Evolutionary conservation across 495 filamentous ascomycete genomes (phyloP), one percentile per base, ranked within the genome.

Genomic region (Penicillium coffeae): DNA sequence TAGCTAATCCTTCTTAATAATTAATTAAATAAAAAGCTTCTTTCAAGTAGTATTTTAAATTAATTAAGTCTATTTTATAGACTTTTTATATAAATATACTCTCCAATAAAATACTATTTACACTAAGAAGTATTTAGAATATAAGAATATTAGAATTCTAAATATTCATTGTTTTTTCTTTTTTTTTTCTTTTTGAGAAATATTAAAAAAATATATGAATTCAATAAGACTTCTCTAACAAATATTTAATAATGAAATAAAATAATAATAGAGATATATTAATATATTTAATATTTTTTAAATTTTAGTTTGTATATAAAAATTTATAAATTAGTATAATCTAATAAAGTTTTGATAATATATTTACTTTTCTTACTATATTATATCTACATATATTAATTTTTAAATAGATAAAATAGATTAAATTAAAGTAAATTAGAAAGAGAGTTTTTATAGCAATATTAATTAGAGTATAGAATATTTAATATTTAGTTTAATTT

Each of bases 11-110:
- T n/a, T 14, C 35, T 37, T 14, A 6, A 7, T 13, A 14, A 34
- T 16, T 19, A 47, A 47, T 45, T 21, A 45, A 42, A 40, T 37
- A 14, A n/a, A n/a, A n/a, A n/a, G n/a, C n/a, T n/a, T n/a, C n/a
- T n/a, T n/a, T n/a, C n/a, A n/a, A n/a, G n/a, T n/a, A n/a, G n/a
- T n/a, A n/a, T n/a, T n/a, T n/a, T n/a, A n/a, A n/a, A n/a, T n/a
- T n/a, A n/a, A n/a, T n/a, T n/a, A n/a, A n/a, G n/a, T 37, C 13
- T 37, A n/a, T 3, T 37, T 37, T 18, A 4, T 37, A 13, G 15
- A 37, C n/a, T 14, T 14, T 4, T 5, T 37, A 37, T 4, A 4
- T 4, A 37, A n/a, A n/a, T n/a, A n/a, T n/a, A n/a, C n/a, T n/a
- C n/a, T n/a, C n/a, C n/a, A n/a, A n/a, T n/a, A n/a, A n/a, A n/a